These are phyloP conservation scores for Tagetes patula DNA, from an alignment of 129 eudicot genomes.

Conservation along the genomic window DNA sequence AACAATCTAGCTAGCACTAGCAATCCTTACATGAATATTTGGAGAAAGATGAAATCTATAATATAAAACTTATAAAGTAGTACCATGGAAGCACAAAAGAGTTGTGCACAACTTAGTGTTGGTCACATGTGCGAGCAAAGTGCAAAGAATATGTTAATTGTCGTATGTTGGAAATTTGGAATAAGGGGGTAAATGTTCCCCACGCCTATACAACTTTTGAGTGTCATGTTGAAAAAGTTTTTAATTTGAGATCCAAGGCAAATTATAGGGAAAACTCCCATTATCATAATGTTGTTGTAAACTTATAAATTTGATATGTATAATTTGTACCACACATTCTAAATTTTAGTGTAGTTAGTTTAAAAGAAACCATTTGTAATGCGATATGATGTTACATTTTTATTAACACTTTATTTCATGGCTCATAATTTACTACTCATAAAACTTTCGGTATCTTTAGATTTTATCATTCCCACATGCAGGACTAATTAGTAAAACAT, in stretches of 20 bases:
- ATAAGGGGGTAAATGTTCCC: background rate
- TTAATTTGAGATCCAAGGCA: background rate
- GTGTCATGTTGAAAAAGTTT: background rate
- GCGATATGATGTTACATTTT: no score
- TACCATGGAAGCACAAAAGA: background rate
- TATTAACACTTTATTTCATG: no score
- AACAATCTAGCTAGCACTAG: background rate
- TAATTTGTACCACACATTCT: no score
- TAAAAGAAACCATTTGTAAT: no score
- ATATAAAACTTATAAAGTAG: background rate
- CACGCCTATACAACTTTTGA: conserved; percentile 2
- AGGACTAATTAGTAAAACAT: no score
- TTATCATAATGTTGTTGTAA: background rate
- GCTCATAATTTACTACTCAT: no score
- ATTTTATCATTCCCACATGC: no score
- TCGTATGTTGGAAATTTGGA: background rate
- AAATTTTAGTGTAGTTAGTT: no score
- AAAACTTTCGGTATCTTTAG: no score
- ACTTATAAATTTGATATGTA: no score
- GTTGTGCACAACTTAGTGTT: background rate
- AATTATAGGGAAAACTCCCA: background rate
- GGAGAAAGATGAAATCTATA: background rate
- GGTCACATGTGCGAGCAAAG: background rate
- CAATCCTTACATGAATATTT: background rate
- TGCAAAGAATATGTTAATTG: background rate